These are phyloP conservation scores for Hypoxylon intermedium DNA, from an alignment of 495 filamentous ascomycete genomes.

Conservation along the genomic window DNA sequence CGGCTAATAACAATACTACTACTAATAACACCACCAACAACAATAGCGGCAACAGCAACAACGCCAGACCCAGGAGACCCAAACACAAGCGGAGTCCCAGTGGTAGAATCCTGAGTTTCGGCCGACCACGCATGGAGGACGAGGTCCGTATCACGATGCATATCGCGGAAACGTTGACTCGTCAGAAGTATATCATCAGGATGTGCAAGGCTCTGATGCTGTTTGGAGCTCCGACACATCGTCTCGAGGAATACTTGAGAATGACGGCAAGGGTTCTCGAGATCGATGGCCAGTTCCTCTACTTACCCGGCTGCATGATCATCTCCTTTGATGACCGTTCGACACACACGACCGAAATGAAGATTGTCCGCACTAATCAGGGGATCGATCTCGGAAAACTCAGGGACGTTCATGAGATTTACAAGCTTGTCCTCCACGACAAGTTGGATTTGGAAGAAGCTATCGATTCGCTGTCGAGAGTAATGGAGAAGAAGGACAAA, in stretches of 20 bases:
- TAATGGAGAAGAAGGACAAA: conserved; percentile 67
- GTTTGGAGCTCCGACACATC: conserved; percentile 79
- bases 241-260: conserved; percentile 82
- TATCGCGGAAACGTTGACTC: conserved; percentile 81
- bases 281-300: conserved; percentile 90
- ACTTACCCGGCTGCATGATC: conserved; percentile 94
- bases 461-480: conserved; percentile 69
- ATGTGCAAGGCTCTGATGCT: conserved; percentile 89
- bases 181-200: conserved; percentile 83
- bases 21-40: too few species aligned
- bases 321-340: conserved; percentile 89
- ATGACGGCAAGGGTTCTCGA: conserved; percentile 89
- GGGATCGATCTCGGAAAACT: conserved; percentile 86
- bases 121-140: conserved; percentile 57
- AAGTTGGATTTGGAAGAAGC: conserved; percentile 85
- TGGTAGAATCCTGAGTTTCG: conserved; percentile 49
- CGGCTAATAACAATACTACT: too few species aligned
- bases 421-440: conserved; percentile 93
- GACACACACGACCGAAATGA: conserved; percentile 92
- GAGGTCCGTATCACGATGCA: conserved; percentile 86
- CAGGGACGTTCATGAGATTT: conserved; percentile 84
- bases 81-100: conserved; percentile 47
- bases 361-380: conserved; percentile 77
- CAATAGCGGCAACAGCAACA: conserved; percentile 41
- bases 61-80: conserved; percentile 51